phyloP scores from a whole-genome alignment of 768 basidiomycete genomes.

The Steccherinum ochraceum region DNA sequence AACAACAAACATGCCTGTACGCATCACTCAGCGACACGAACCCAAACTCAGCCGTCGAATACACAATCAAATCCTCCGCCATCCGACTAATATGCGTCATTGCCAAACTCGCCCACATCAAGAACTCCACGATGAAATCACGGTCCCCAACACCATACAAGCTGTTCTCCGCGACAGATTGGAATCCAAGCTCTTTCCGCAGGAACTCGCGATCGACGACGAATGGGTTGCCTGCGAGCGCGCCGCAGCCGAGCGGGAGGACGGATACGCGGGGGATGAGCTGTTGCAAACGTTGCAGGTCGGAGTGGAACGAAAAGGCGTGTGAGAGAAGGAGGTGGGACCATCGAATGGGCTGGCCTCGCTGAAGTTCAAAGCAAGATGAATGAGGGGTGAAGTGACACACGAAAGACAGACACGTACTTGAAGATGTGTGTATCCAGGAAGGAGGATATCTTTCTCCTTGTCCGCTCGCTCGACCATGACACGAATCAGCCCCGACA shows the following conservation, averaged over 20 bases:
- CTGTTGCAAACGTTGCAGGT: slow-evolving; percentile 79
- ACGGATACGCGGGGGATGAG: slow-evolving; percentile 88
- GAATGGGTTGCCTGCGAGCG: slow-evolving; percentile 96
- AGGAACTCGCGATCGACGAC: slow-evolving; percentile 90
- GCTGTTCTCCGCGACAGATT: slow-evolving; percentile 88
- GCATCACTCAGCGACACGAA: slow-evolving; percentile 96
- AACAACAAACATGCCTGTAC: slow-evolving; percentile 60
- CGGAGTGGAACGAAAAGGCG: slow-evolving; percentile 87
- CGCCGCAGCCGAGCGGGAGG: slow-evolving; percentile 89
- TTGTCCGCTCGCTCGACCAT: slow-evolving; percentile 91
- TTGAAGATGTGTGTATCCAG: slow-evolving; percentile 98
- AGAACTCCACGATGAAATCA: slow-evolving; percentile 94
- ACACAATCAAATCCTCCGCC: slow-evolving; percentile 94
- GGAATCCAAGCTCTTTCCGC: slow-evolving; percentile 83
- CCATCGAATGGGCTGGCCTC: slow-evolving; percentile 98
- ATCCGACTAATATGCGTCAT: slow-evolving; percentile 93
- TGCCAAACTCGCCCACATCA: slow-evolving; percentile 92
- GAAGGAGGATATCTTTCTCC: slow-evolving; percentile 86
- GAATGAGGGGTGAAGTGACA: background rate
- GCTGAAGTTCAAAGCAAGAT: slow-evolving; percentile 40
- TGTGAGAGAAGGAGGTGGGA: slow-evolving; percentile 95
- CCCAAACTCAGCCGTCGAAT: slow-evolving; percentile 96
- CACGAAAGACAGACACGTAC: slow-evolving; percentile 32
- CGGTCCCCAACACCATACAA: slow-evolving; percentile 96
- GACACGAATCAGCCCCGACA: slow-evolving; percentile 78